Evolutionary conservation across 139 green algal genomes (phyloP), one percentile per base, ranked within the genome.

Genomic region (Gonium pectorale): DNA sequence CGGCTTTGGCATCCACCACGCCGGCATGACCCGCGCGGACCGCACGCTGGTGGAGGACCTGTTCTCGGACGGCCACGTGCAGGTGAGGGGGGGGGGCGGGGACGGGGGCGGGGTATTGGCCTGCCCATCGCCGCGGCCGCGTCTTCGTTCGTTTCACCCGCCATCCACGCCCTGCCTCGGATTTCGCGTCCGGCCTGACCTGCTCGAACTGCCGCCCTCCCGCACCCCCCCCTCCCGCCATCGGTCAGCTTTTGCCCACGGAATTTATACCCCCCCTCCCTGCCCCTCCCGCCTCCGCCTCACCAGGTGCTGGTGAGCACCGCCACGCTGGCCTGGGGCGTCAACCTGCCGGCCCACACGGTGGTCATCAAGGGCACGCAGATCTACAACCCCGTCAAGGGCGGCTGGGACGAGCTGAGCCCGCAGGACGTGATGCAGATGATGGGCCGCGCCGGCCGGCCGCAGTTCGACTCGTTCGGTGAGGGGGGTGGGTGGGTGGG

Each of bases 321-420:
- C 38, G 97, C 97, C 67, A 99, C 97, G 2, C 92, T 99, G 66
- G 97, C 97, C 15, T 99, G 97, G 97, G 97, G 97, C 46, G 97
- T 99, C 52, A 99, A 99, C 93, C 95, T 99, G 84, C 97, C 97
- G 11, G 97, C 97, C 0, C 97, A 99, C 92, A 99, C 95, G 7
- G 97, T 99, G 77, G 98, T 99, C 90, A 99, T 99, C 95, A 99
- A 99, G 90, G 97, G 97, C 86, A 99, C 97, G 11, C 92, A 98
- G 88, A 92, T 99, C 43, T 99, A 99, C 95, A 98, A 98, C 91
- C 96, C 97, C 0, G 95, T 95, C 56, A 98, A 98, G 90, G 88
- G 89, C 37, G 92, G 81, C 3, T 99, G 97, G 97, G 92, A 91
- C 73, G 97, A 99, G 92, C 93, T 99, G 67, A 94, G 86, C 62